Percentiles rank a stretch among this genome's conserved stretches.
These are phyloP conservation scores for Iris macrosiphon DNA, from an alignment of 106 monocot species.

Conservation along the genomic window DNA sequence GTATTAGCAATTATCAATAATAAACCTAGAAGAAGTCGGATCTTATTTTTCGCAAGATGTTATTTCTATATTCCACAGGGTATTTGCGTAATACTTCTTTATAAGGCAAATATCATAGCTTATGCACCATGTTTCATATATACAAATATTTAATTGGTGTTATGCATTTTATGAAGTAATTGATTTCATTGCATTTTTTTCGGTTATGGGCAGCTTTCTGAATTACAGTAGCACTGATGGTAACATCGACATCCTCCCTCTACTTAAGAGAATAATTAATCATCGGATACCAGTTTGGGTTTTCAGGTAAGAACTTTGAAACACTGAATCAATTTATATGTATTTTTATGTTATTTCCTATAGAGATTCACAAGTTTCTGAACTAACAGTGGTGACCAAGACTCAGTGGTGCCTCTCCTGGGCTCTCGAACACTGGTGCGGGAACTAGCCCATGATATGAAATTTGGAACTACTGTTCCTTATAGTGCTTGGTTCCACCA, in stretches of 20 bases:
- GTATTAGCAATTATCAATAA: too few relatives aligned
- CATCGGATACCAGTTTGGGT: slow-evolving; percentile 58
- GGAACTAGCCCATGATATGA: slow-evolving; percentile 67
- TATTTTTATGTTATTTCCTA: neutral
- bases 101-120: too few relatives aligned
- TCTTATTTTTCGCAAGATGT: too few relatives aligned
- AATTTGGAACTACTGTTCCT: slow-evolving; percentile 48
- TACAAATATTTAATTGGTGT: too few relatives aligned
- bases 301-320: slow-evolving; percentile 54
- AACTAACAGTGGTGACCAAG: slow-evolving; percentile 85
- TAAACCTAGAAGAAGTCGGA: too few relatives aligned
- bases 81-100: too few relatives aligned
- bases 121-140: too few relatives aligned
- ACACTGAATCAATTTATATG: neutral
- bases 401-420: slow-evolving; percentile 80
- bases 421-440: slow-evolving; percentile 75
- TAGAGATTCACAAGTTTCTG: neutral
- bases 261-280: slow-evolving; percentile 36
- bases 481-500: slow-evolving; percentile 83
- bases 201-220: slow-evolving; percentile 19
- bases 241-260: slow-evolving; percentile 56
- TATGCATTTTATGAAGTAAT: neutral
- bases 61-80: too few relatives aligned
- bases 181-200: too few relatives aligned
- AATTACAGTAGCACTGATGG: slow-evolving; percentile 48